These are phyloP conservation scores for Cicer pinnatifidum DNA, from an alignment of 306 rosid species.

Conservation along the genomic window DNA sequence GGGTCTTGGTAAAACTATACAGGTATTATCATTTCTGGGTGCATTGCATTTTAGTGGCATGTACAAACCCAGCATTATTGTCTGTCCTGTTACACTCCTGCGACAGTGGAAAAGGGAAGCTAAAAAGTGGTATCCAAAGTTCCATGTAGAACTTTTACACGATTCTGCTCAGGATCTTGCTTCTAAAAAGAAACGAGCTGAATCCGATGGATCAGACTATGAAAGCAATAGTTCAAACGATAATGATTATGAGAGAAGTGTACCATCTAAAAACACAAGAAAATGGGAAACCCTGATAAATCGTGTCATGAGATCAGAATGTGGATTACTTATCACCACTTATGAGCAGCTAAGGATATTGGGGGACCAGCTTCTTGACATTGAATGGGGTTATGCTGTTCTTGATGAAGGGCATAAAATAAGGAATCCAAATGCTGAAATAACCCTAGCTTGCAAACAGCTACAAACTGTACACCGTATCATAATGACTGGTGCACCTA, in stretches of 20 bases:
- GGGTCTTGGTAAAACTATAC: constrained; percentile 99
- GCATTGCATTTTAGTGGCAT: constrained; percentile 90
- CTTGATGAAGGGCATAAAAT: constrained; percentile 96
- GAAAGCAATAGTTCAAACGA: constrained; percentile 68
- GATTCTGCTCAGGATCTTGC: constrained; percentile 80
- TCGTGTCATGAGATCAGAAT: constrained; percentile 71
- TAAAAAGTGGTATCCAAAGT: constrained; percentile 81
- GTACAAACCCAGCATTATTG: constrained; percentile 86
- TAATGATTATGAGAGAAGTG: constrained; percentile 54
- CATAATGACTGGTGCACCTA: constrained; percentile 97
- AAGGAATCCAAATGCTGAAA: constrained; percentile 94
- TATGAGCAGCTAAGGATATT: constrained; percentile 91
- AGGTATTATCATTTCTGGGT: constrained; percentile 88
- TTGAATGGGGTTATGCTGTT: constrained; percentile 95
- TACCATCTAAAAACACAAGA: constrained; percentile 53
- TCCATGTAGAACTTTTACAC: constrained; percentile 81
- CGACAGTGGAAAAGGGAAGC: constrained; percentile 98
- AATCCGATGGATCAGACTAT: constrained; percentile 68
- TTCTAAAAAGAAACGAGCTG: constrained; percentile 61
- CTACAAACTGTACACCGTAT: constrained; percentile 92
- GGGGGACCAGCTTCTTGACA: constrained; percentile 78
- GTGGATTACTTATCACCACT: constrained; percentile 92
- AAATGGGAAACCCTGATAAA: constrained; percentile 85
- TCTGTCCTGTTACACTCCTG: constrained; percentile 94
- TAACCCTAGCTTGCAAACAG: constrained; percentile 92